Evolutionary conservation across 768 basidiomycete genomes (phyloP).

Genomic region (Termitomyces sp.): DNA sequence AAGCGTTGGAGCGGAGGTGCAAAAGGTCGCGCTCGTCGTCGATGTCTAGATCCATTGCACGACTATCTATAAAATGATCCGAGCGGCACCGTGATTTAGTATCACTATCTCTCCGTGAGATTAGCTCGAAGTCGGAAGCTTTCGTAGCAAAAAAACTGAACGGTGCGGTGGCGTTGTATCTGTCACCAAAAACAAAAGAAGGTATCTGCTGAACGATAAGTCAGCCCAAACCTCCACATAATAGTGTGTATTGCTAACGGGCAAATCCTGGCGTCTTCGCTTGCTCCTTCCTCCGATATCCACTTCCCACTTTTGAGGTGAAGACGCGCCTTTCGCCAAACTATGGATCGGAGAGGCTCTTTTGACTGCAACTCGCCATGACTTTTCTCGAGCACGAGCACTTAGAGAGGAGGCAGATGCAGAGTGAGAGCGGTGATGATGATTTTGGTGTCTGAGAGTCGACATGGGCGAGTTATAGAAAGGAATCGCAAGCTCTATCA

Average conservation of each 20-base stretch:
- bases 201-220: constrained; percentile 13
- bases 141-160: constrained; percentile 35
- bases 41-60: constrained; percentile 13
- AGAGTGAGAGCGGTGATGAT: constrained; percentile 54
- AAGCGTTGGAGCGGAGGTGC: constrained; percentile 56
- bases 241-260: constrained; percentile 29
- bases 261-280: constrained; percentile 41
- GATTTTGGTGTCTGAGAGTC: constrained; percentile 27
- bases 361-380: constrained; percentile 43
- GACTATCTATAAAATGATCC: constrained; percentile 11
- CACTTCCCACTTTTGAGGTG: constrained; percentile 45
- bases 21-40: constrained; percentile 21
- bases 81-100: constrained; percentile 13
- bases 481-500: background rate
- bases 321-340: constrained; percentile 23
- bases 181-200: constrained; percentile 10
- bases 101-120: constrained; percentile 21
- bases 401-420: constrained; percentile 34
- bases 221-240: constrained; percentile 2
- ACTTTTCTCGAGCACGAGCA: constrained; percentile 27
- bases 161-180: constrained; percentile 12
- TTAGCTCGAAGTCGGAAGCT: constrained; percentile 45
- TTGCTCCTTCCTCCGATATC: constrained; percentile 54
- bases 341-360: constrained; percentile 40
- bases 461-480: constrained; percentile 19